These are phyloP conservation scores for Cymodocea nodosa DNA, from an alignment of 116 monocot species.

Conservation along the genomic window DNA sequence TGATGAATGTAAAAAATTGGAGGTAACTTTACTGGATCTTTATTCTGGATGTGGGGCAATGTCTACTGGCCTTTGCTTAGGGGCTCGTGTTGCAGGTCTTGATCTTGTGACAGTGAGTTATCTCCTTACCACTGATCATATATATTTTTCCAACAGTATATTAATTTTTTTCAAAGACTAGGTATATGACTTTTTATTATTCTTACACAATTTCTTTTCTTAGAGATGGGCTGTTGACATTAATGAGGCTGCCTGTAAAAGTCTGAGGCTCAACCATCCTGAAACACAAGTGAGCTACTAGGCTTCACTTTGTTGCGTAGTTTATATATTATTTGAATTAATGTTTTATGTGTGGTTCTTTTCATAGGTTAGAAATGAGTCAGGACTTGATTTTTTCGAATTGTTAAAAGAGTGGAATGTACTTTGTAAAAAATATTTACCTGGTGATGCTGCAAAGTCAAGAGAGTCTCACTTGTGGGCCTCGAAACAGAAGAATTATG, in stretches of 20 bases:
- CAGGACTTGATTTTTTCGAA: slow-evolving; percentile 7
- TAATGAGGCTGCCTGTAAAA: slow-evolving; percentile 38
- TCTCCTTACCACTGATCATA: not conserved
- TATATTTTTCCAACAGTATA: not conserved
- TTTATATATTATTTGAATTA: not conserved
- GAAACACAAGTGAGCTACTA: slow-evolving; percentile 24
- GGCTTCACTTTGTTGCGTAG: not conserved
- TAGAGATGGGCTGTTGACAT: slow-evolving; percentile 59
- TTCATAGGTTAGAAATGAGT: slow-evolving; percentile 15
- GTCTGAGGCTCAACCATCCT: slow-evolving; percentile 43
- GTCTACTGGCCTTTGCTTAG: slow-evolving; percentile 56
- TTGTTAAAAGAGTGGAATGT: slow-evolving; percentile 55
- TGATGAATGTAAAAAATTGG: not conserved
- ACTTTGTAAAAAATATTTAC: slow-evolving; percentile 32
- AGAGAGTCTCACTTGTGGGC: not conserved
- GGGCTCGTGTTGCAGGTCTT: slow-evolving; percentile 28
- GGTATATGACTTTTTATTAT: not conserved
- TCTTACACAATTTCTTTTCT: not conserved
- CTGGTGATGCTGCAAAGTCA: slow-evolving; percentile 10
- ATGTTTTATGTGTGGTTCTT: not conserved
- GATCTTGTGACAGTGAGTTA: slow-evolving; percentile 36
- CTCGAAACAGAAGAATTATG: slow-evolving; percentile 3
- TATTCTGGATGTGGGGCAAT: slow-evolving; percentile 65
- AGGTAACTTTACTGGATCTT: slow-evolving; percentile 38
- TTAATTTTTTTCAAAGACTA: no score